phyloP scores from a whole-genome alignment of 371 early-diverging fungal genomes.

The Synchytrium microbalum region DNA sequence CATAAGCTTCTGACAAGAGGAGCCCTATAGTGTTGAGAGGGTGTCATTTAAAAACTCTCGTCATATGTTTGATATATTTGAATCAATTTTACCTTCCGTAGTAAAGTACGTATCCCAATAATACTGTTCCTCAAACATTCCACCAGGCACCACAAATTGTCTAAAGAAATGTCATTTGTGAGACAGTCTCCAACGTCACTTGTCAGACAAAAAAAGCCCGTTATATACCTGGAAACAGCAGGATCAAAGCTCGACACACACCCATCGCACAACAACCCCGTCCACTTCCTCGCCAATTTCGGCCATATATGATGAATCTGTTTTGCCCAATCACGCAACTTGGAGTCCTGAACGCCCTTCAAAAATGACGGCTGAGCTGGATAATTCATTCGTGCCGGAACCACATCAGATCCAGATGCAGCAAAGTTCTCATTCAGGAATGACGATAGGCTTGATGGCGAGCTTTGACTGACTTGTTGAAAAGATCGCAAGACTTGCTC shows the following conservation, averaged over 20 bases:
- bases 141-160: conserved; percentile 80
- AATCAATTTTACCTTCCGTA: conserved; percentile 48
- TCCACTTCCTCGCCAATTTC: not conserved
- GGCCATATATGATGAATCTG: not conserved
- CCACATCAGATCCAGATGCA: not conserved
- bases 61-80: no score
- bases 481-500: no score
- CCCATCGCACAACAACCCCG: not conserved
- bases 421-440: not conserved
- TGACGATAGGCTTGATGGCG: no score
- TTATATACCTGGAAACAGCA: not conserved
- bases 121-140: conserved; percentile 68
- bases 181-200: not conserved
- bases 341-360: not conserved
- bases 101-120: conserved; percentile 69
- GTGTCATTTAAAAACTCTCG: no score
- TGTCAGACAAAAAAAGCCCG: not conserved
- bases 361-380: not conserved
- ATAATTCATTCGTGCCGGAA: not conserved
- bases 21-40: conserved; percentile 20
- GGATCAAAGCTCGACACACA: not conserved
- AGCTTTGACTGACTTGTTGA: no score
- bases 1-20: conserved; percentile 51
- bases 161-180: not conserved
- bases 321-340: not conserved